Evolutionary conservation across 768 basidiomycete species (phyloP).

Genomic region (Xanthoconium purpureum): DNA sequence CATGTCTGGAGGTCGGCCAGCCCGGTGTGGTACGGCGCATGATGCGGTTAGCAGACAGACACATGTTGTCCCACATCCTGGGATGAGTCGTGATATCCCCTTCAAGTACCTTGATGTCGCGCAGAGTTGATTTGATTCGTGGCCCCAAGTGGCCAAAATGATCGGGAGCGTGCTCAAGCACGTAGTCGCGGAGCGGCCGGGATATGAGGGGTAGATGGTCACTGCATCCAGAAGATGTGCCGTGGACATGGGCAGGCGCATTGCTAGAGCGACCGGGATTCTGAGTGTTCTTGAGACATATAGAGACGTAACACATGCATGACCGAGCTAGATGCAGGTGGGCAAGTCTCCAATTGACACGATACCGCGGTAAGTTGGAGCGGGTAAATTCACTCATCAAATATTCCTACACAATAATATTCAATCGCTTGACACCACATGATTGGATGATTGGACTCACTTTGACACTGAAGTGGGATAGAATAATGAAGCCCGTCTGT

Average conservation of each 20-base stretch:
- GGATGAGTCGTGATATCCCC: neutral
- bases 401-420: neutral
- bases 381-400: neutral
- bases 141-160: neutral
- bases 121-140: neutral
- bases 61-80: neutral
- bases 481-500: neutral
- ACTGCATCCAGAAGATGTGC: too few species aligned
- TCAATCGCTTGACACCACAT: neutral
- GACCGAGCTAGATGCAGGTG: neutral
- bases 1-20: neutral
- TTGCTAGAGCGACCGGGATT: neutral
- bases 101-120: neutral
- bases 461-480: neutral
- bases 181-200: neutral
- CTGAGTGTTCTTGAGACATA: neutral
- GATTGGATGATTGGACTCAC: neutral
- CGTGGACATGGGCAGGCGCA: too few species aligned
- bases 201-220: neutral
- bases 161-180: neutral
- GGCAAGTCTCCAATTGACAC: neutral
- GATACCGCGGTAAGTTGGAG: neutral
- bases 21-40: neutral
- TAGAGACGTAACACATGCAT: neutral
- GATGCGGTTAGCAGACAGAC: neutral